These are phyloP conservation scores for Quercus rubra DNA, from an alignment of 306 rosid genomes.

Conservation along the genomic window DNA sequence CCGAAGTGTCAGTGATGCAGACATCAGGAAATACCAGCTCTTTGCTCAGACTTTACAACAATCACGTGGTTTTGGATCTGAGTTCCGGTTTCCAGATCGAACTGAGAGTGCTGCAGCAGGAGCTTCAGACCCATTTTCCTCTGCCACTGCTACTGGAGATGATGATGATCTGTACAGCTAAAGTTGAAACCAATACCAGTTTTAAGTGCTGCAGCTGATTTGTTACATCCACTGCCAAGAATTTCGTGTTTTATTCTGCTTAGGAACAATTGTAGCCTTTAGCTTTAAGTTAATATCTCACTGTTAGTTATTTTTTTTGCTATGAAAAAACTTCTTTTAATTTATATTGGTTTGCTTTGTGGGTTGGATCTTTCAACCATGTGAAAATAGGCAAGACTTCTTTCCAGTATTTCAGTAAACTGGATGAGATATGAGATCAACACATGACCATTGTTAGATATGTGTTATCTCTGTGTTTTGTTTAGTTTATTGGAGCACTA, in stretches of 20 bases:
- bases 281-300: too few species aligned
- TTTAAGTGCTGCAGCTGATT: not conserved
- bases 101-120: constrained; percentile 22
- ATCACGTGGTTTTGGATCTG: constrained; percentile 62
- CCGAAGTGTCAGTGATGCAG: constrained; percentile 67
- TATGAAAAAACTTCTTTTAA: too few species aligned
- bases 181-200: not conserved
- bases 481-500: too few species aligned
- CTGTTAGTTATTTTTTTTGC: too few species aligned
- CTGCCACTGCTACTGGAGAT: constrained; percentile 45
- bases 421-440: too few species aligned
- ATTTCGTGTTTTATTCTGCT: not conserved
- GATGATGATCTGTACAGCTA: constrained; percentile 58
- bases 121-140: constrained; percentile 50
- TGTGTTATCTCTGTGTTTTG: too few species aligned
- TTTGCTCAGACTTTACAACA: constrained; percentile 72
- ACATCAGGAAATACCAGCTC: constrained; percentile 61
- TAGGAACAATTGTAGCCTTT: too few species aligned
- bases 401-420: too few species aligned
- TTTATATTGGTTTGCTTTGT: too few species aligned
- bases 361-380: too few species aligned
- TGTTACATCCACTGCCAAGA: not conserved
- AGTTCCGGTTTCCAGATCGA: constrained; percentile 51
- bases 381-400: too few species aligned
- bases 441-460: too few species aligned